Percentiles rank a stretch among this genome's conserved stretches.
Conservation (phyloP, 2,329 filamentous ascomycete species). For the Zelopaecilomyces penicillatus region DNA sequence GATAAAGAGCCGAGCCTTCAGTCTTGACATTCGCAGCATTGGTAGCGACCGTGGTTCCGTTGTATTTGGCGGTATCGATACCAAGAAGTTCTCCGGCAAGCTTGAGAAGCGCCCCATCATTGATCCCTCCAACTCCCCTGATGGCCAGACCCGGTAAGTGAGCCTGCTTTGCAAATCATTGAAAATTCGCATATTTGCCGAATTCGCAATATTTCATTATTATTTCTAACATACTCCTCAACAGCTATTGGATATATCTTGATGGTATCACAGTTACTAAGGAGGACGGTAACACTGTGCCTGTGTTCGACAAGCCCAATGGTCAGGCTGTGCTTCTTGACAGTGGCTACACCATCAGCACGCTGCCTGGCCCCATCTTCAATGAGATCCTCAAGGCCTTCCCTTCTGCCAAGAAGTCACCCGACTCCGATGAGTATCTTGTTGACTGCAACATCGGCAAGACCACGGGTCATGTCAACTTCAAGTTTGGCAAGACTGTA, state of each 20-base stretch:
- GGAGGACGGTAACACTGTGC: constrained; percentile 27
- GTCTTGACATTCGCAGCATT: constrained; percentile 25
- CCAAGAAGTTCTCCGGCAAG: constrained; percentile 43
- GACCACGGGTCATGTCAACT: constrained; percentile 35
- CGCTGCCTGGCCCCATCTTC: constrained; percentile 52
- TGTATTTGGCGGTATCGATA: constrained; percentile 51
- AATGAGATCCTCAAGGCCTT: constrained; percentile 34
- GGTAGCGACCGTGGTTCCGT: constrained; percentile 23
- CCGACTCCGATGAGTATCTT: constrained; percentile 34
- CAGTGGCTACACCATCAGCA: constrained; percentile 59
- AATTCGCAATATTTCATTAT: too few relatives aligned
- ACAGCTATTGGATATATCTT: constrained; percentile 33
- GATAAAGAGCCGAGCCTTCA: constrained; percentile 29
- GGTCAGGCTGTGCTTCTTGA: constrained; percentile 48
- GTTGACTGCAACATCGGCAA: constrained; percentile 34
- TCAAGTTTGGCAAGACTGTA: constrained; percentile 35
- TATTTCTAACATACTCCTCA: too few relatives aligned
- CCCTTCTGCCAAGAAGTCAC: constrained; percentile 34
- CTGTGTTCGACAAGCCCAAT: constrained; percentile 34
- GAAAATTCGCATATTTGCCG: too few relatives aligned
- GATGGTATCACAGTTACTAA: constrained; percentile 27
- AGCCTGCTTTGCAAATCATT: neutral
- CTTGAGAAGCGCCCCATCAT: constrained; percentile 50
- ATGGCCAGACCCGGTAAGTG: constrained; percentile 19
- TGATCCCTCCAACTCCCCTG: constrained; percentile 27